phyloP scores from a whole-genome alignment of 352 stramenopile genomes.

The Phytophthora sojae region DNA sequence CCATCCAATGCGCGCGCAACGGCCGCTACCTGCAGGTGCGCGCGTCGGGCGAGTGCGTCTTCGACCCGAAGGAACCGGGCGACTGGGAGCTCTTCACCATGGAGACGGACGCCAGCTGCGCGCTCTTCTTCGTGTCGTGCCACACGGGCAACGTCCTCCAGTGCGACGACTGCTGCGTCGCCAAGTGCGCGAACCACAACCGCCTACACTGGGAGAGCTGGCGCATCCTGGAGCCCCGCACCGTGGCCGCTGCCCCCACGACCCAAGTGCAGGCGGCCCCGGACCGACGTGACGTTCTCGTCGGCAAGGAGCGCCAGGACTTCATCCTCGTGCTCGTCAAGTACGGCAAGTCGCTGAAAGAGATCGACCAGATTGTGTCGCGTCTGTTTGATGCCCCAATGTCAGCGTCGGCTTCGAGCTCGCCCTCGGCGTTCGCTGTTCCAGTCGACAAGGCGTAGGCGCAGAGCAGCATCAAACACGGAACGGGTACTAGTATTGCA shows the following conservation, averaged over 20 bases:
- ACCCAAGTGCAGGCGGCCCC: neutral
- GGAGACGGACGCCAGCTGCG: constrained; percentile 33
- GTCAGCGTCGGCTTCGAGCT: constrained; percentile 4
- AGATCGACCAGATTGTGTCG: constrained; percentile 42
- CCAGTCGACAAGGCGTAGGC: constrained; percentile 26
- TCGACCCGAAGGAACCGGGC: constrained; percentile 36
- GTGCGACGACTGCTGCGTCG: constrained; percentile 19
- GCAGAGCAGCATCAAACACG: neutral
- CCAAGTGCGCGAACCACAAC: constrained; percentile 34
- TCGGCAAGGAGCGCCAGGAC: constrained; percentile 20
- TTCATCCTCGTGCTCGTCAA: constrained; percentile 38
- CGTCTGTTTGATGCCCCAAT: constrained; percentile 29
- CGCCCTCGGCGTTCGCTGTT: constrained; percentile 12
- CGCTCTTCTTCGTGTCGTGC: constrained; percentile 44
- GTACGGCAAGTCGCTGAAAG: constrained; percentile 30
- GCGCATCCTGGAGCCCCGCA: constrained; percentile 33
- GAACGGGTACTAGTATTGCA: no score
- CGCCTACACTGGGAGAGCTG: constrained; percentile 29
- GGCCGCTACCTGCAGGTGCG: constrained; percentile 36
- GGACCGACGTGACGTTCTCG: constrained; percentile 10
- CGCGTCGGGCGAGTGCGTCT: constrained; percentile 35
- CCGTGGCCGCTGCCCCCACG: neutral
- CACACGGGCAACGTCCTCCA: constrained; percentile 39
- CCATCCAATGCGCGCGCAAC: constrained; percentile 40
- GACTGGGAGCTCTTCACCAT: constrained; percentile 47